phyloP scores from a whole-genome alignment of 805 yeast genomes.

The Candida khao-thaluensis region DNA sequence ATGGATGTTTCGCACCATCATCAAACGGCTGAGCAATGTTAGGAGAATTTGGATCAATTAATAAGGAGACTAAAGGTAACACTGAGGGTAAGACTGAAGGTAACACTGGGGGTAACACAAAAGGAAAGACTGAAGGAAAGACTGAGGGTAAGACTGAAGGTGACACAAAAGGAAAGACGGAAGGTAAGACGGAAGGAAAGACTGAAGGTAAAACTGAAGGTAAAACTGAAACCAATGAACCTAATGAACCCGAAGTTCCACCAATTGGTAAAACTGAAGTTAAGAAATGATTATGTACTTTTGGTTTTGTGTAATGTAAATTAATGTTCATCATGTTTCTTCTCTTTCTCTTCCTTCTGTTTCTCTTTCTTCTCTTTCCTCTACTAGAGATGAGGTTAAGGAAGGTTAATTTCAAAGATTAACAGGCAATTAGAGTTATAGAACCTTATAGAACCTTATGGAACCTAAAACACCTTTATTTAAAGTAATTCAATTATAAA shows the following conservation, averaged over 20 bases:
- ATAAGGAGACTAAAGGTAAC: background rate
- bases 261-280: constrained; percentile 10
- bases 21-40: constrained; percentile 8
- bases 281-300: no score
- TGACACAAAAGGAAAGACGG: constrained; percentile 11
- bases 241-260: constrained; percentile 3
- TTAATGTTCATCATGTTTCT: no score
- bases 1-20: no score
- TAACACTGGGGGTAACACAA: constrained; percentile 9
- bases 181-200: constrained; percentile 12
- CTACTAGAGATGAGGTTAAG: no score
- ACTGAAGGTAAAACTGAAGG: constrained; percentile 12
- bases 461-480: no score
- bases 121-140: constrained; percentile 10
- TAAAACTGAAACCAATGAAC: constrained; percentile 8
- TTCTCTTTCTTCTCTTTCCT: no score
- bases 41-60: constrained; percentile 14
- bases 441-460: no score
- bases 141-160: constrained; percentile 12
- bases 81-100: background rate
- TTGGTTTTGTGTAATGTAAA: no score
- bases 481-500: no score
- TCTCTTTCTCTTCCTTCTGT: no score
- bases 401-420: no score
- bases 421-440: no score